A percentile compares a stretch with the other conserved stretches of the same genome.
phyloP scores from a whole-genome alignment of 768 basidiomycete species.

The Rhizopogon vinicolor region DNA sequence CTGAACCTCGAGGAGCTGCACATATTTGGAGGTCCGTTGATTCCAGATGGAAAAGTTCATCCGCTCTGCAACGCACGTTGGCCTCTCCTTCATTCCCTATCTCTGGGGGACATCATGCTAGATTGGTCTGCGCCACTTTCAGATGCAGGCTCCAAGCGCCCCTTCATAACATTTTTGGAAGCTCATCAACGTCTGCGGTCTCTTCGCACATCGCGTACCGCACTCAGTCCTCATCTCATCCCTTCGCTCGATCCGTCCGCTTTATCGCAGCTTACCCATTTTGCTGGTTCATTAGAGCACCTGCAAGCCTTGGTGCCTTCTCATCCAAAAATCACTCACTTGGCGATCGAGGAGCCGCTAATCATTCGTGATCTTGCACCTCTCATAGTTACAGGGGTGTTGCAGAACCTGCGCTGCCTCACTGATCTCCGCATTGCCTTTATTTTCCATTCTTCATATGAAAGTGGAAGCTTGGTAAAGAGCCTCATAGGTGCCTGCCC shows the following conservation, averaged over 20 bases:
- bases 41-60: constrained; percentile 42
- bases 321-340: constrained; percentile 44
- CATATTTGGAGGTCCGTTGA: constrained; percentile 31
- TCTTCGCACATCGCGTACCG: constrained; percentile 48
- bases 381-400: constrained; percentile 52
- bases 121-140: constrained; percentile 33
- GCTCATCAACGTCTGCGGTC: constrained; percentile 51
- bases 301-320: constrained; percentile 54
- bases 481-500: constrained; percentile 66
- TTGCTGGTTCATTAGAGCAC: constrained; percentile 65
- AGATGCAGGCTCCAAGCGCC: constrained; percentile 39
- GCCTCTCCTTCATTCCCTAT: constrained; percentile 58
- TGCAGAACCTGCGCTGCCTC: constrained; percentile 51
- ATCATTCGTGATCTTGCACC: constrained; percentile 65
- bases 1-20: constrained; percentile 63
- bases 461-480: constrained; percentile 65
- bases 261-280: constrained; percentile 48
- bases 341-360: constrained; percentile 63
- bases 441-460: constrained; percentile 68
- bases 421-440: constrained; percentile 61
- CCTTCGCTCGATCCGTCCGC: constrained; percentile 40
- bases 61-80: constrained; percentile 58
- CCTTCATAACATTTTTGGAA: constrained; percentile 66
- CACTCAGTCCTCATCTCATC: constrained; percentile 50
- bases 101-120: constrained; percentile 62